These are phyloP conservation scores for Rutidosis leptorrhynchoides DNA, from an alignment of 129 eudicot genomes.

Conservation along the genomic window DNA sequence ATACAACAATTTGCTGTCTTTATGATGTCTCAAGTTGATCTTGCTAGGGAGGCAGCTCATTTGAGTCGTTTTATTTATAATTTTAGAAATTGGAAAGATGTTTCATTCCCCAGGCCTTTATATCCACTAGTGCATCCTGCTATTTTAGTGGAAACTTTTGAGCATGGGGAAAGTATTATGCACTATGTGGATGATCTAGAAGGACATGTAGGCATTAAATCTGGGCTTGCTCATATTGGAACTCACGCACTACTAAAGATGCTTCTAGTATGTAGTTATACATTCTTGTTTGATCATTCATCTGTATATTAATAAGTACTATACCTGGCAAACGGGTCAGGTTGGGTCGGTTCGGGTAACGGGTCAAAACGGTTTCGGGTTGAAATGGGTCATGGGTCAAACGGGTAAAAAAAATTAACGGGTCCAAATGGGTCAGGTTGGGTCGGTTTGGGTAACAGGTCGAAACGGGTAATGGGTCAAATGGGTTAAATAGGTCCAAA, in stretches of 20 bases:
- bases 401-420: no score
- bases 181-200: slow-evolving; percentile 69
- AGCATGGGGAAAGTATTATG: slow-evolving; percentile 74
- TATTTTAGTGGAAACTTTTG: slow-evolving; percentile 93
- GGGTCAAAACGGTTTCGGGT: no score
- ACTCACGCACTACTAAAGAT: slow-evolving; percentile 89
- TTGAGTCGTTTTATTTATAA: slow-evolving; percentile 89
- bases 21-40: slow-evolving; percentile 99
- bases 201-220: slow-evolving; percentile 63
- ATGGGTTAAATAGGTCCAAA: no score
- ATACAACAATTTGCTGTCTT: slow-evolving; percentile 87
- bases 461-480: no score
- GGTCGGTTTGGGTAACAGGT: no score
- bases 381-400: no score
- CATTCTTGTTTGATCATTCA: not conserved
- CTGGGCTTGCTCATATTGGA: slow-evolving; percentile 89
- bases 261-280: slow-evolving; percentile 59
- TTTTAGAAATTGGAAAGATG: slow-evolving; percentile 88
- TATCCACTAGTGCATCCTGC: slow-evolving; percentile 98
- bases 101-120: slow-evolving; percentile 87
- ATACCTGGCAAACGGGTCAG: no score
- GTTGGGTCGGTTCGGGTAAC: no score
- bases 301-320: no score
- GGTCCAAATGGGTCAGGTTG: no score
- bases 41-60: slow-evolving; percentile 96